phyloP scores from a whole-genome alignment of 441 rosid genomes.

The Codiaeum variegatum region DNA sequence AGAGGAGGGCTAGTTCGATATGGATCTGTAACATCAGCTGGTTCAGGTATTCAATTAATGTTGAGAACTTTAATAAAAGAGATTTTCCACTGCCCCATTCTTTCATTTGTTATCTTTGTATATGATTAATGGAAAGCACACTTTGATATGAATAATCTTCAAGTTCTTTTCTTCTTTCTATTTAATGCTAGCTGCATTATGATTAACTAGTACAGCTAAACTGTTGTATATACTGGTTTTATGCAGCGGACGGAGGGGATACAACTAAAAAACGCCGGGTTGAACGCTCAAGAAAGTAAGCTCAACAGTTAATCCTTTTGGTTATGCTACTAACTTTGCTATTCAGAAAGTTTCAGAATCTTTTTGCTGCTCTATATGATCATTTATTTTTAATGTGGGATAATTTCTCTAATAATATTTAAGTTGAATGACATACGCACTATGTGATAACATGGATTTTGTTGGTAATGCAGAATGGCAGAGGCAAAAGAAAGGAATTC shows the following conservation, averaged over 20 bases:
- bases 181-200: neutral
- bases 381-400: too few species aligned
- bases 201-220: neutral
- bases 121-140: neutral
- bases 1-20: constrained; percentile 47
- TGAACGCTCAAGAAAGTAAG: constrained; percentile 72
- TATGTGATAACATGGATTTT: neutral
- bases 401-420: too few species aligned
- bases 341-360: neutral
- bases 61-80: constrained; percentile 13
- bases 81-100: neutral
- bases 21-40: constrained; percentile 54
- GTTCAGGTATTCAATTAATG: constrained; percentile 39
- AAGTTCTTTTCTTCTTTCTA: neutral
- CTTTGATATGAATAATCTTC: neutral
- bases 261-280: constrained; percentile 74
- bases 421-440: neutral
- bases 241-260: constrained; percentile 61
- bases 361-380: neutral
- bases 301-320: neutral
- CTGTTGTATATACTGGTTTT: neutral
- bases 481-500: constrained; percentile 68
- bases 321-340: neutral
- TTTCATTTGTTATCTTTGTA: neutral
- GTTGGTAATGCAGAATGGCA: constrained; percentile 55